Base-by-base conservation (phyloP, 768 basidiomycete species). In the Mrakia blollopis region DNA sequence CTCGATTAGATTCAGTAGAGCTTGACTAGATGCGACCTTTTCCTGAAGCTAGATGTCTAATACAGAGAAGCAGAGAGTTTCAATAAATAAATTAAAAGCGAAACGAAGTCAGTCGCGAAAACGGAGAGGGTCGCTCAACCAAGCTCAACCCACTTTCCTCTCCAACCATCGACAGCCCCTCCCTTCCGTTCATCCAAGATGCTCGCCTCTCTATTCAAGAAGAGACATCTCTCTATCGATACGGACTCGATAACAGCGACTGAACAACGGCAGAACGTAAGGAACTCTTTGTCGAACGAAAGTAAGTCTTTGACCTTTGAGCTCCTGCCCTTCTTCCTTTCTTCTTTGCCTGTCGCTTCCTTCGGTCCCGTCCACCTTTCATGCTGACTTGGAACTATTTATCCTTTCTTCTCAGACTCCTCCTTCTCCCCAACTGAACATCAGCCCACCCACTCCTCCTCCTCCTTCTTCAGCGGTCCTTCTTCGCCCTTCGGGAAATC, bases 171-270 rank as follows among this genome's bases (percentile, higher is more conserved):
- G 23, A 16, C 50, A 18, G 14, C 50, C 16, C 23, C 50, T 23
- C 50, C 50, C 23, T 52, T 52, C 50, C 50, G 4, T 16, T 23
- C 50, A 7, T 16, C 11, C 39, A 35, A 23, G 37, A 76, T 76
- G 75, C 69, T 76, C 50, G 68, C 75, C 1, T 61, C 54, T 13
- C 68, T 76, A 30, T 76, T 76, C 69, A 76, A 61, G 68, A 76
- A 76, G 68, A 25, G 60, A 28, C 50, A 32, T 14, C 39, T 54
- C 52, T 25, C 67, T 18, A 54, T 50, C 35, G 65, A 62, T 23
- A 9, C 50, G 44, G 60, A 47, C 50, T 9, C 21, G 10, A 41
- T 2, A 52, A 28, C 47, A 67, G 60, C 75, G 11, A 60, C 32
- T 8, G 25, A 8, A 30, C n/a, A 30, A 35, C 18, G 13, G 62